Evolutionary conservation across 352 stramenopile genomes (phyloP).

Genomic region (Pythium biforme): DNA sequence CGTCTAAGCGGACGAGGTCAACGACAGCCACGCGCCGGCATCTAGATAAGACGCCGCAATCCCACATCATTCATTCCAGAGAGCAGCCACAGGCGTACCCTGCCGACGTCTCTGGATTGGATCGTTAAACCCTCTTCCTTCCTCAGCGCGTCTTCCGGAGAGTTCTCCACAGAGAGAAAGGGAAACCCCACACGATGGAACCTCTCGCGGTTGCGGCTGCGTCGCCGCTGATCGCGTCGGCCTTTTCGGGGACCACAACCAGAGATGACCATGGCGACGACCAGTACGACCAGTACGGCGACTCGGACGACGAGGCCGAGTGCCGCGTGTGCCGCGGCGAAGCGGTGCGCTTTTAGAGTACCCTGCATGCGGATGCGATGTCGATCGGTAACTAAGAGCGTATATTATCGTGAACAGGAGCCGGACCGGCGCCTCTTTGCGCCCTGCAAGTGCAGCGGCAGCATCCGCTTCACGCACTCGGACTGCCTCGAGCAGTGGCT

Average conservation of each 20-base stretch:
- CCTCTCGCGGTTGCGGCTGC: background rate
- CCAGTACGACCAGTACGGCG: slow-evolving; percentile 28
- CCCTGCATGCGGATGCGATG: slow-evolving; percentile 8
- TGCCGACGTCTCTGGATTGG: no score
- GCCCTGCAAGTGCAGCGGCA: slow-evolving; percentile 94
- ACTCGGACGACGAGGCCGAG: slow-evolving; percentile 86
- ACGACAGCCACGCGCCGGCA: background rate
- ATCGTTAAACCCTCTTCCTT: no score
- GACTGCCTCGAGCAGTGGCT: slow-evolving; percentile 95
- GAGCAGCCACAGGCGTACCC: no score
- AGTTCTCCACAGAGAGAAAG: no score
- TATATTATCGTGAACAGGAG: slow-evolving; percentile 36
- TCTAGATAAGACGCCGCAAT: background rate
- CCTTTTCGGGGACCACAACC: background rate
- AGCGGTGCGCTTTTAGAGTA: no score
- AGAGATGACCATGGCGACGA: slow-evolving; percentile 13
- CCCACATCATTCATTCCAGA: no score
- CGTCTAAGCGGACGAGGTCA: background rate
- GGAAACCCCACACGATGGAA: no score
- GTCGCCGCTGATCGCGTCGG: background rate
- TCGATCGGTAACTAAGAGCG: background rate
- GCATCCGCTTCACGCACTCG: slow-evolving; percentile 93
- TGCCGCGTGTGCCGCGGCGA: slow-evolving; percentile 93
- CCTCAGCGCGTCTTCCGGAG: no score
- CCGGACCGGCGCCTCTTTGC: slow-evolving; percentile 70